Base-by-base conservation (phyloP, 2,329 filamentous ascomycete species). In the Cladorrhinum sp. region DNA sequence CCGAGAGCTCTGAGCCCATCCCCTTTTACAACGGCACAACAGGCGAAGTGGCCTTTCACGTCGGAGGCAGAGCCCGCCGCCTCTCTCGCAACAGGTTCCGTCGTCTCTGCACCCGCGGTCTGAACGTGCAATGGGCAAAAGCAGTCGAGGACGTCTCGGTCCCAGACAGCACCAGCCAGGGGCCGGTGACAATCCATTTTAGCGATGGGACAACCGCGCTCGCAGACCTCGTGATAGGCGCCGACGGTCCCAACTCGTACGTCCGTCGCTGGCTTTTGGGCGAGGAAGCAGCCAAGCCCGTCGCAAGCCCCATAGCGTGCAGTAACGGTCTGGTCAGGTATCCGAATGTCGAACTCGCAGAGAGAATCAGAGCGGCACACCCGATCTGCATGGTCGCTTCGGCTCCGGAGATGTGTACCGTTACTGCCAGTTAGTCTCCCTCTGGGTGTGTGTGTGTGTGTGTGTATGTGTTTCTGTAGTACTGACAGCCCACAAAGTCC, bases 211-310 rank as follows among this genome's bases (percentile, higher is more conserved):
- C 54, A 8, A 32, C 53, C 13, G 36, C 49, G 8, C 29, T 27
- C 24, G 52, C 50, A 20, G 54, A 62, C 49, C 36, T 60, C 10
- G 52, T 62, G 9, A 57, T 62, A n/a, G 61, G 61, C 16, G 61
- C 61, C 0, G 57, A 62, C 22, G 61, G 61, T 4, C 48, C 58
- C 23, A 41, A 54, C 22, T 59, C 57, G 9, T 50, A 22, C 8
- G 49, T 60, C 20, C 56, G 61, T n/a, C 55, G 51, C 25, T 59
- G 32, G 50, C 25, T 61, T 22, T n/a, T 62, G 6, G 59, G 55
- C 13, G 41, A 58, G 24, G 62, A 62, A 10, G 57, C 38, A 2
- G 57, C 54, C 12, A 41, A 45, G 16, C 18, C 56, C 6, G 27
- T 22, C 53, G n/a, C 32, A 13, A 41, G 57, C 2, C 51, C 57